These are phyloP conservation scores for Typha latifolia DNA, from an alignment of 176 grass and related monocot genomes.

Conservation along the genomic window DNA sequence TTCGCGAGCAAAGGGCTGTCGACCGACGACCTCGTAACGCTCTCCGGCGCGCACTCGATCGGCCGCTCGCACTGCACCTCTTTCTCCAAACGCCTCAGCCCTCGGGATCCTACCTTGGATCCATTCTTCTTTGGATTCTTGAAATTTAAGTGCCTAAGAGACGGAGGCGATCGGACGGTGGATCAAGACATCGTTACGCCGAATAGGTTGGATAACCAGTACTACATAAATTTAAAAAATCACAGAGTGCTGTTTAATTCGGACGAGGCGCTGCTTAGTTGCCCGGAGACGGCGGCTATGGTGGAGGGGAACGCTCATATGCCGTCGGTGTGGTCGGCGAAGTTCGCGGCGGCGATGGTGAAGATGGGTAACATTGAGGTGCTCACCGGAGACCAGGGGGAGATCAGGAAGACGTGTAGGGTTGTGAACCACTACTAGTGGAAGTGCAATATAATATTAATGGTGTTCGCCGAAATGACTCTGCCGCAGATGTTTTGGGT, in stretches of 20 bases:
- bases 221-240: slow-evolving; percentile 17
- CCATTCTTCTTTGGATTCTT: background rate
- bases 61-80: slow-evolving; percentile 48
- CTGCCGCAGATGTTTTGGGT: too few species aligned
- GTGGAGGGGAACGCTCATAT: background rate
- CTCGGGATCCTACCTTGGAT: slow-evolving; percentile 26
- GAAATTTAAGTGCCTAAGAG: slow-evolving; percentile 7
- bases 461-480: too few species aligned
- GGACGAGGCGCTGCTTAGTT: slow-evolving; percentile 25
- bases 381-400: background rate
- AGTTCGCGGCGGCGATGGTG: background rate
- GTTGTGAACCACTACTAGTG: background rate
- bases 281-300: background rate
- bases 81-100: slow-evolving; percentile 21
- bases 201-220: slow-evolving; percentile 21
- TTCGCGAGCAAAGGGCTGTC: slow-evolving; percentile 32
- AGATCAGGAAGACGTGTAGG: slow-evolving; percentile 22
- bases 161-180: slow-evolving; percentile 16
- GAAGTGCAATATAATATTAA: too few species aligned
- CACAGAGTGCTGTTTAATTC: slow-evolving; percentile 37
- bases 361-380: background rate
- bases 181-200: slow-evolving; percentile 23
- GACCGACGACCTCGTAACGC: slow-evolving; percentile 30
- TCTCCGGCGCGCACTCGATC: slow-evolving; percentile 47
- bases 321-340: background rate